phyloP scores from a whole-genome alignment of 2,329 filamentous ascomycete species.

The Leptosphaerulina australis region DNA sequence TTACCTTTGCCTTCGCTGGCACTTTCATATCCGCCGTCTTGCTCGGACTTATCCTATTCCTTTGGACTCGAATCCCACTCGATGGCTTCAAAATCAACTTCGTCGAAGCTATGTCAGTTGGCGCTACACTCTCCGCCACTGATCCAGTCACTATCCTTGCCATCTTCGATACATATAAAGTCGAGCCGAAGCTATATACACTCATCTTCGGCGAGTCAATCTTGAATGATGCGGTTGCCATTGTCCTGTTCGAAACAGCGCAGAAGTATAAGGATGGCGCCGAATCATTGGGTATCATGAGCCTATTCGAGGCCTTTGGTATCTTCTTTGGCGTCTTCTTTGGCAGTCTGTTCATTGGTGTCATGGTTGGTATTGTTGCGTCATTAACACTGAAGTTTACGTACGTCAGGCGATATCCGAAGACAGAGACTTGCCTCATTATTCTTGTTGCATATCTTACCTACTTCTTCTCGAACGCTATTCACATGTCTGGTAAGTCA shows the following conservation, averaged over 20 bases:
- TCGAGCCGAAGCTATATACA: conserved; percentile 97
- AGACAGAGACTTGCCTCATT: conserved; percentile 95
- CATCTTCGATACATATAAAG: conserved; percentile 99
- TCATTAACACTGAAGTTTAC: conserved; percentile 93
- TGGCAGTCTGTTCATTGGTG: conserved; percentile 86
- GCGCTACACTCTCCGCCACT: conserved; percentile 93
- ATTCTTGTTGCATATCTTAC: conserved; percentile 93
- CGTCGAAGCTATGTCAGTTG: conserved; percentile 94
- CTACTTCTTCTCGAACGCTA: conserved; percentile 96
- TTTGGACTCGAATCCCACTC: conserved; percentile 86
- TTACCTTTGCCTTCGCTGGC: conserved; percentile 96
- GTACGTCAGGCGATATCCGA: conserved; percentile 86
- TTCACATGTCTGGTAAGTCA: conserved; percentile 87
- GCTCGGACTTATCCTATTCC: conserved; percentile 82
- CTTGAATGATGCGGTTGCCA: conserved; percentile 96
- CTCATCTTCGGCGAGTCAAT: conserved; percentile 99
- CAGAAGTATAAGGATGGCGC: conserved; percentile 85
- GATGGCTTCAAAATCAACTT: conserved; percentile 87
- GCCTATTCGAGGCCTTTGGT: conserved; percentile 87
- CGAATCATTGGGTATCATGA: conserved; percentile 72
- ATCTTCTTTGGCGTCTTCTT: conserved; percentile 97
- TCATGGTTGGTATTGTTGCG: conserved; percentile 83
- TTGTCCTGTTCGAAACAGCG: conserved; percentile 97
- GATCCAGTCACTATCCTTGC: conserved; percentile 97
- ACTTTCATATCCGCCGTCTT: conserved; percentile 98